A percentile compares a stretch with the other conserved stretches of the same genome.
Evolutionary conservation across 495 filamentous ascomycete species (phyloP).

Genomic region (Aspergillus indologenus): DNA sequence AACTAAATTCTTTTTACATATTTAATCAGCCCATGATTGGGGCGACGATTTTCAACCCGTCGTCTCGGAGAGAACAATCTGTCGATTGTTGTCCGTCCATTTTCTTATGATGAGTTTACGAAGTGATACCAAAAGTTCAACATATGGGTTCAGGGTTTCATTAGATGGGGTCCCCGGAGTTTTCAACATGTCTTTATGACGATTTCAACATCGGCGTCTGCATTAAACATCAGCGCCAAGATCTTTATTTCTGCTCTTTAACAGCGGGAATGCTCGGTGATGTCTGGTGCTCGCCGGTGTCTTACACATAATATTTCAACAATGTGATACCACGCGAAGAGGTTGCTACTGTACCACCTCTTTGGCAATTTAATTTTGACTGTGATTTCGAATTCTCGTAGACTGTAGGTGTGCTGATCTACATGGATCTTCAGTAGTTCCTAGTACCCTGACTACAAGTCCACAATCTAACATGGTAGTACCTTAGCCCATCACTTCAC

Average conservation of each 20-base stretch:
- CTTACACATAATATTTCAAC: slow-evolving; percentile 27
- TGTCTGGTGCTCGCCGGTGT: slow-evolving; percentile 20
- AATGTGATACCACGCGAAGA: slow-evolving; percentile 25
- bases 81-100: slow-evolving; percentile 22
- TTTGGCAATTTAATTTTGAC: slow-evolving; percentile 14
- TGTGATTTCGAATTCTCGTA: too few species aligned
- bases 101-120: slow-evolving; percentile 44
- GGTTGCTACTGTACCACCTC: slow-evolving; percentile 9
- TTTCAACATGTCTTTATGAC: slow-evolving; percentile 49
- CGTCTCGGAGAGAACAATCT: slow-evolving; percentile 31
- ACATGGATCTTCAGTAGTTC: too few species aligned
- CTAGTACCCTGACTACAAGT: too few species aligned
- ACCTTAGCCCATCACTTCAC: too few species aligned
- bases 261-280: slow-evolving; percentile 12
- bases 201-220: slow-evolving; percentile 61
- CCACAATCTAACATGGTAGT: too few species aligned
- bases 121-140: slow-evolving; percentile 54
- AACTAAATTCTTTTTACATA: slow-evolving; percentile 40
- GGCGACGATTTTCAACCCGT: slow-evolving; percentile 45
- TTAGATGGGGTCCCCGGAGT: slow-evolving; percentile 46
- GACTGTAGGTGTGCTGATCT: too few species aligned
- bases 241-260: slow-evolving; percentile 18
- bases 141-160: slow-evolving; percentile 45
- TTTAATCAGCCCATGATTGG: slow-evolving; percentile 23
- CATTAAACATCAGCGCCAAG: slow-evolving; percentile 29